Evolutionary conservation across 2,329 filamentous ascomycete species (phyloP).

Genomic region (Cadophora malorum): DNA sequence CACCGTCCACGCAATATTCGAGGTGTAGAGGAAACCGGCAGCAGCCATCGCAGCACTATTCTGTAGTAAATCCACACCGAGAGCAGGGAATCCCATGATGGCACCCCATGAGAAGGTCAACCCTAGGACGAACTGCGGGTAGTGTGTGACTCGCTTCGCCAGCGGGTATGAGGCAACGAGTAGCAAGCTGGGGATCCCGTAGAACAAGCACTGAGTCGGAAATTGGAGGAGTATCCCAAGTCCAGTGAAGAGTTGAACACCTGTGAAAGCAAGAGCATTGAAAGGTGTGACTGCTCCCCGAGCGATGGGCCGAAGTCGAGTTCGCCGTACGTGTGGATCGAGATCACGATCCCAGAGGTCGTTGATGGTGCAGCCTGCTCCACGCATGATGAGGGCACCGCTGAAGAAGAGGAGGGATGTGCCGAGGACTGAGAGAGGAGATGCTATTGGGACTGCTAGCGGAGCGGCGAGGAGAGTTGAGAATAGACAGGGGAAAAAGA

Average conservation of each 20-base stretch:
- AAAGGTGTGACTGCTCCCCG: slow-evolving; percentile 76
- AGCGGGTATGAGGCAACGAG: slow-evolving; percentile 80
- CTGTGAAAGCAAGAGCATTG: slow-evolving; percentile 76
- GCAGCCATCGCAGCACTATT: slow-evolving; percentile 67
- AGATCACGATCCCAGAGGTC: slow-evolving; percentile 90
- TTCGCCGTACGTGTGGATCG: slow-evolving; percentile 79
- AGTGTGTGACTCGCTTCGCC: slow-evolving; percentile 85
- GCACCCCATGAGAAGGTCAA: slow-evolving; percentile 90
- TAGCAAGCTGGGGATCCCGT: slow-evolving; percentile 76
- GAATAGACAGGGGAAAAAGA: slow-evolving; percentile 86
- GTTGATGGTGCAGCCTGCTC: slow-evolving; percentile 87
- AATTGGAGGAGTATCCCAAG: slow-evolving; percentile 79
- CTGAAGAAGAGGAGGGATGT: slow-evolving; percentile 74
- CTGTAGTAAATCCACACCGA: slow-evolving; percentile 76
- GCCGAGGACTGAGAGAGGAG: slow-evolving; percentile 65
- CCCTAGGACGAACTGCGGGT: slow-evolving; percentile 83
- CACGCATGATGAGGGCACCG: slow-evolving; percentile 84
- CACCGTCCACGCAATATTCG: slow-evolving; percentile 85
- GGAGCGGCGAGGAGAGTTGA: slow-evolving; percentile 82
- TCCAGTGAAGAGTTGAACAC: slow-evolving; percentile 74
- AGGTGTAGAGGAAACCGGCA: slow-evolving; percentile 74
- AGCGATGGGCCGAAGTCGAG: slow-evolving; percentile 79
- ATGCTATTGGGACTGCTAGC: slow-evolving; percentile 64
- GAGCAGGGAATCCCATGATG: slow-evolving; percentile 84
- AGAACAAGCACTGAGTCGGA: slow-evolving; percentile 74